Conservation (phyloP, 345 rosid genomes). For the Cardamine chenopodiifolia region DNA sequence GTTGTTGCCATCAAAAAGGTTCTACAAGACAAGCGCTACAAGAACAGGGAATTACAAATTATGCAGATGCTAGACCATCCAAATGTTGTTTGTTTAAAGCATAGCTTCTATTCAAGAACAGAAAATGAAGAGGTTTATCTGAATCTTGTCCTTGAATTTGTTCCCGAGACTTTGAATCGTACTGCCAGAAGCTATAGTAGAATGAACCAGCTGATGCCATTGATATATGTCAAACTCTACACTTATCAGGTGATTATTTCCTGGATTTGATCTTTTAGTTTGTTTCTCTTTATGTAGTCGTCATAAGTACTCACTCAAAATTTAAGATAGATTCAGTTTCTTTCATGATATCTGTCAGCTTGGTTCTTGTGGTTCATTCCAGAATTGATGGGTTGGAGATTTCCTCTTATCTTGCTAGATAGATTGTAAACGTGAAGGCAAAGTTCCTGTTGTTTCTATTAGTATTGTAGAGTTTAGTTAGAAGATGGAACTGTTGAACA, state of each 20-base stretch:
- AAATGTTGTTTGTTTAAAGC: constrained; percentile 73
- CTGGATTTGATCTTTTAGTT: neutral
- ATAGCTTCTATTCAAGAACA: constrained; percentile 74
- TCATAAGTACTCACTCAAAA: neutral
- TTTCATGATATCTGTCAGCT: neutral
- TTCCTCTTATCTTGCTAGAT: neutral
- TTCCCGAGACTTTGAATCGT: constrained; percentile 78
- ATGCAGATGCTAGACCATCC: constrained; percentile 93
- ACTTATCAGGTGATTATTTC: constrained; percentile 62
- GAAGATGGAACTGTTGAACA: neutral
- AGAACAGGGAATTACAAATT: constrained; percentile 82
- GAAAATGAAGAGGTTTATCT: constrained; percentile 82
- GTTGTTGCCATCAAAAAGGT: constrained; percentile 86
- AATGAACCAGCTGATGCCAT: constrained; percentile 76
- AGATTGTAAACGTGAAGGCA: neutral
- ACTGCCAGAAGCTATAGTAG: constrained; percentile 69
- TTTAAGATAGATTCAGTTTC: neutral
- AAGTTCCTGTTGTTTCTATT: neutral
- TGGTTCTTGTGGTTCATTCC: neutral
- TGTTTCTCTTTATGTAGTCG: neutral
- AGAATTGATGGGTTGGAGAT: neutral
- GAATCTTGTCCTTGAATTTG: constrained; percentile 83
- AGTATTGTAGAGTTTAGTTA: neutral
- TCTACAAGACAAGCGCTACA: constrained; percentile 84
- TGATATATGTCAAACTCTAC: constrained; percentile 78